Conservation (phyloP, 2,329 filamentous ascomycete genomes). For the Ophiostoma perfectum region DNA sequence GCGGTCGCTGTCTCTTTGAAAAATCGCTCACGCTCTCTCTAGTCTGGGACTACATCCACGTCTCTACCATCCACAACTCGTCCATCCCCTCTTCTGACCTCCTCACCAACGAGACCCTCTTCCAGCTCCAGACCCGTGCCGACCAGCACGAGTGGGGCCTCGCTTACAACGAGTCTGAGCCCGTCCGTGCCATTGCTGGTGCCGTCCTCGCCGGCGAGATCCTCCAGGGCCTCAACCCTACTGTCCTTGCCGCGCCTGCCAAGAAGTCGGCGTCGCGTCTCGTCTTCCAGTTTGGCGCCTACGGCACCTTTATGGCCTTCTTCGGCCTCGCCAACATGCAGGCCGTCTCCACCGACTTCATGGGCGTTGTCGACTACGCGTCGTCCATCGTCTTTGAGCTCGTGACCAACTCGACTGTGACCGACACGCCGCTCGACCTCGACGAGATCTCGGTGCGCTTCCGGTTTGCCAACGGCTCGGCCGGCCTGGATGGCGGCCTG, state of each 20-base stretch:
- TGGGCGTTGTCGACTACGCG: slow-evolving; percentile 76
- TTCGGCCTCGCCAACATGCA: slow-evolving; percentile 54
- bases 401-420: slow-evolving; percentile 48
- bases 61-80: slow-evolving; percentile 55
- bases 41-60: slow-evolving; percentile 58
- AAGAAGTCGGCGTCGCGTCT: slow-evolving; percentile 38
- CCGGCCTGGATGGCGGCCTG: slow-evolving; percentile 46
- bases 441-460: slow-evolving; percentile 55
- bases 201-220: slow-evolving; percentile 53
- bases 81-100: slow-evolving; percentile 54
- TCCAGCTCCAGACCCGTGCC: slow-evolving; percentile 66
- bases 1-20: background rate
- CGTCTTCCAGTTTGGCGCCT: slow-evolving; percentile 55
- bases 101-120: slow-evolving; percentile 54
- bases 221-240: slow-evolving; percentile 47
- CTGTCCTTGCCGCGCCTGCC: slow-evolving; percentile 35
- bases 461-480: slow-evolving; percentile 56
- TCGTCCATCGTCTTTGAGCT: slow-evolving; percentile 75
- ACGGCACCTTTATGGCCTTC: slow-evolving; percentile 58
- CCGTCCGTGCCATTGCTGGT: slow-evolving; percentile 54
- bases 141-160: slow-evolving; percentile 76
- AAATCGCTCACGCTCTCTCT: slow-evolving; percentile 16
- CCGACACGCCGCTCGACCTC: slow-evolving; percentile 26
- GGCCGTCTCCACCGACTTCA: slow-evolving; percentile 56
- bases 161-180: slow-evolving; percentile 72